Evolutionary conservation across 495 filamentous ascomycete species (phyloP).

Genomic region (Polyplosphaeria fusca): DNA sequence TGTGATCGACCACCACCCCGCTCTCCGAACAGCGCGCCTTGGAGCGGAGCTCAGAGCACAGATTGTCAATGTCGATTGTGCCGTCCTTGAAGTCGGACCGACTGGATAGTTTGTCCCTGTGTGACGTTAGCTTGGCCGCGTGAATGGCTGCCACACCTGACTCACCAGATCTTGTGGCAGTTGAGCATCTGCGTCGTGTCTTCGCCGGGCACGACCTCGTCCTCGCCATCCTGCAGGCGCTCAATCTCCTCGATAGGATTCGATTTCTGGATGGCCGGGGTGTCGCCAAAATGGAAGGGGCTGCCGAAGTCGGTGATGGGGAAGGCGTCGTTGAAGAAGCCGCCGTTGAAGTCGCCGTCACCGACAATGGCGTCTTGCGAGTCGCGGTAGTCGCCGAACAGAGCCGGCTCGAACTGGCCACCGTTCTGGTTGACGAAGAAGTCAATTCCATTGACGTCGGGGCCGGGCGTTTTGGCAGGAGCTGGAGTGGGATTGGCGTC

Average conservation of each 20-base stretch:
- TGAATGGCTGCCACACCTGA: conserved; percentile 30
- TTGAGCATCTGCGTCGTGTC: conserved; percentile 65
- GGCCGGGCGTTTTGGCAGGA: conserved; percentile 35
- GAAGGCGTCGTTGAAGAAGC: conserved; percentile 88
- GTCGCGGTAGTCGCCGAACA: conserved; percentile 93
- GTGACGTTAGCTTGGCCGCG: conserved; percentile 7
- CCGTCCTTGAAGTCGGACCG: conserved; percentile 84
- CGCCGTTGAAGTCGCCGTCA: conserved; percentile 61
- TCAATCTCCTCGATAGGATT: conserved; percentile 74
- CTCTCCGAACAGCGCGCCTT: conserved; percentile 95
- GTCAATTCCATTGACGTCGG: conserved; percentile 54
- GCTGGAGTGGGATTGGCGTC: conserved; percentile 35
- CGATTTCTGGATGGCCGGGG: conserved; percentile 54
- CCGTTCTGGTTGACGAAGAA: conserved; percentile 82
- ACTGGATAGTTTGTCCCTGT: conserved; percentile 85
- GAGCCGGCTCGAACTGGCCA: conserved; percentile 83
- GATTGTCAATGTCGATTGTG: conserved; percentile 85
- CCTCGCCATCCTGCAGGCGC: conserved; percentile 61
- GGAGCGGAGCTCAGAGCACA: conserved; percentile 89
- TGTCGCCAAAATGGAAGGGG: conserved; percentile 65
- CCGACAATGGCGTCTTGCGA: conserved; percentile 70
- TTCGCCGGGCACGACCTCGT: conserved; percentile 61
- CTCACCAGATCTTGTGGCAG: conserved; percentile 91
- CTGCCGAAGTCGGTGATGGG: conserved; percentile 70
- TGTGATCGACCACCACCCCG: conserved; percentile 87